A percentile compares a stretch with the other conserved stretches of the same genome.
Evolutionary conservation across 108 stramenopile genomes (phyloP).

Genomic region (Cyclostephanos invisitatus): DNA sequence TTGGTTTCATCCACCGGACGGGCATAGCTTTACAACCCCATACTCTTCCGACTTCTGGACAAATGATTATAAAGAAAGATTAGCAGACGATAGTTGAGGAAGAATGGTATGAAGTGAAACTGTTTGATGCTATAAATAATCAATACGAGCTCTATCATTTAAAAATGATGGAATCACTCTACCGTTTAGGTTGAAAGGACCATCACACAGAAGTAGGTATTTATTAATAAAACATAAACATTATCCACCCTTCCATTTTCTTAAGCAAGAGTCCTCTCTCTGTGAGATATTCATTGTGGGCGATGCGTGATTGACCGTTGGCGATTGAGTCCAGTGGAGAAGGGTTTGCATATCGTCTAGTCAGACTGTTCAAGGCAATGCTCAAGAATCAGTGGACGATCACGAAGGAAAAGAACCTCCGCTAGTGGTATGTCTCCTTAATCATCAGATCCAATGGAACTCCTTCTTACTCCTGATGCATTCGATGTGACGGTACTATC

Average conservation of each 20-base stretch:
- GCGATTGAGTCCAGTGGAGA: too few relatives aligned
- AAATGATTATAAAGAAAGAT: constrained; percentile 34
- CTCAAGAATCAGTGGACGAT: too few relatives aligned
- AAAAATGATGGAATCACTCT: neutral
- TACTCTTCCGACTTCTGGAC: constrained; percentile 74
- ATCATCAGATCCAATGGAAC: too few relatives aligned
- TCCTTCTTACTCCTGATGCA: too few relatives aligned
- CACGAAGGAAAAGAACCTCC: too few relatives aligned
- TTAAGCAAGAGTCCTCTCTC: too few relatives aligned
- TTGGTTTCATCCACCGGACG: constrained; percentile 96
- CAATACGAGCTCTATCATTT: neutral
- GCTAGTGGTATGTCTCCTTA: too few relatives aligned
- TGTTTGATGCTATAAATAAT: neutral
- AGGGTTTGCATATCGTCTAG: too few relatives aligned
- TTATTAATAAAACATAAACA: neutral
- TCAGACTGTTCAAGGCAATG: too few relatives aligned
- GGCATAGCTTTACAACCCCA: constrained; percentile 56
- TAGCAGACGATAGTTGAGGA: neutral
- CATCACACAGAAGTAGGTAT: neutral
- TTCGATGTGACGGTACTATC: neutral
- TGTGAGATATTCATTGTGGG: too few relatives aligned
- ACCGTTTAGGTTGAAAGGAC: neutral
- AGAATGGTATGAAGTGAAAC: neutral
- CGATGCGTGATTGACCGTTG: too few relatives aligned
- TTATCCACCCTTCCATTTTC: neutral